Percentiles rank a stretch among this genome's conserved stretches.
Conservation (phyloP, 495 filamentous ascomycete genomes). For the Corynascus novoguineensis region DNA sequence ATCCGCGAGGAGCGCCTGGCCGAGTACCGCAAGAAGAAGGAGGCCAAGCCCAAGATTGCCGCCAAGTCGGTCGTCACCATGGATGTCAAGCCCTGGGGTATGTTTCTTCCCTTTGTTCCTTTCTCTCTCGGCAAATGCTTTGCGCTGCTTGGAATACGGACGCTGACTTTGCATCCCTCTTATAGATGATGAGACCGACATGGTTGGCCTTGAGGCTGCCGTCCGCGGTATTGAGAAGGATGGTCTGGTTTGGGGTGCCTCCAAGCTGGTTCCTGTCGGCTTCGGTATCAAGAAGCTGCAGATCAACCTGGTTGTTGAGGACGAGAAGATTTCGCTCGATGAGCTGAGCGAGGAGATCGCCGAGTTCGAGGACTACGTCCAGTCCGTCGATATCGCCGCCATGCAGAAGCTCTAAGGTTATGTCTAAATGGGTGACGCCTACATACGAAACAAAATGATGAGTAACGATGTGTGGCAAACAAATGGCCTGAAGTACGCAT, state of each 20-base stretch:
- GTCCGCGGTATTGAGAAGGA: conserved; percentile 88
- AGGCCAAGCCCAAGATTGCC: conserved; percentile 75
- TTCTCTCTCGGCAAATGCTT: too few relatives aligned
- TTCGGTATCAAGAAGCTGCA: conserved; percentile 99
- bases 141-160: neutral
- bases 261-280: conserved; percentile 79
- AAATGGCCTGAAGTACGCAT: too few relatives aligned
- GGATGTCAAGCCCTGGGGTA: conserved; percentile 99
- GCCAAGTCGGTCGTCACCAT: conserved; percentile 95
- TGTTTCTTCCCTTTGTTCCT: conserved; percentile 37
- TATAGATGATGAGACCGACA: conserved; percentile 84
- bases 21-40: conserved; percentile 98
- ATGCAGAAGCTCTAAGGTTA: conserved; percentile 37
- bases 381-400: conserved; percentile 82
- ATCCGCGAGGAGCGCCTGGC: conserved; percentile 82
- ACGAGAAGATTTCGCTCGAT: conserved; percentile 86
- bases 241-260: conserved; percentile 92
- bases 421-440: conserved; percentile 17
- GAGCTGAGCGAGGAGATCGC: conserved; percentile 80
- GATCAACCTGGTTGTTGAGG: conserved; percentile 96
- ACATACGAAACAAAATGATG: conserved; percentile 24
- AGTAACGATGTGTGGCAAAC: conserved; percentile 13
- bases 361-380: conserved; percentile 90
- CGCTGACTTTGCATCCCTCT: neutral
- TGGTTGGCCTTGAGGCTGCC: conserved; percentile 70